These are phyloP conservation scores for Triticum timopheevii DNA, from an alignment of 176 grass and related monocot genomes.

Conservation along the genomic window DNA sequence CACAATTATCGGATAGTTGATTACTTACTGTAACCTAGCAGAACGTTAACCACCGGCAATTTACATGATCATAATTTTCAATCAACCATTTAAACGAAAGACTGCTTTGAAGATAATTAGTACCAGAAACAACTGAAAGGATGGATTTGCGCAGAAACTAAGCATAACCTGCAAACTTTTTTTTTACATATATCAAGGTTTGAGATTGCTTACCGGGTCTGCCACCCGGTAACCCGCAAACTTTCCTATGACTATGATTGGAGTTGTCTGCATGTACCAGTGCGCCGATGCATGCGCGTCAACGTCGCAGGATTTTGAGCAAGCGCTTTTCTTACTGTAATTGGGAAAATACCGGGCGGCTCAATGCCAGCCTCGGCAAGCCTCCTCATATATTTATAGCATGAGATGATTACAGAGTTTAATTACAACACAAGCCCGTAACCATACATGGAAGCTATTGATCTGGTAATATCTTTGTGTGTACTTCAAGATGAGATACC, in stretches of 20 bases:
- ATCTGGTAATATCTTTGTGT: too few relatives aligned
- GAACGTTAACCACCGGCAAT: background rate
- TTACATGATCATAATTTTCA: background rate
- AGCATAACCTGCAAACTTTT: background rate
- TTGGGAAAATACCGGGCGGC: too few relatives aligned
- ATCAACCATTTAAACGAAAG: background rate
- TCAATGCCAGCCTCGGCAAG: too few relatives aligned
- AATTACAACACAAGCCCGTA: too few relatives aligned
- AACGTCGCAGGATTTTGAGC: background rate
- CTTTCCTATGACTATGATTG: background rate
- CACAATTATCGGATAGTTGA: background rate
- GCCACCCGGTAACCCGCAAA: background rate
- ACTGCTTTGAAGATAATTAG: background rate
- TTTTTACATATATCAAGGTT: too few relatives aligned
- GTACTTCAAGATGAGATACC: too few relatives aligned
- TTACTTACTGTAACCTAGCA: background rate
- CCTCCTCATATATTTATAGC: too few relatives aligned
- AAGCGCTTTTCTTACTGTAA: background rate
- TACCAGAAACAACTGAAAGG: background rate
- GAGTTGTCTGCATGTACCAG: background rate
- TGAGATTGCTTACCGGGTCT: too few relatives aligned
- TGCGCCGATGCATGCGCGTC: background rate
- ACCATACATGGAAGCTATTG: too few relatives aligned
- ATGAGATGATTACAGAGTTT: too few relatives aligned
- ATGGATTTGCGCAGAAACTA: background rate